Percentiles rank a stretch among this genome's conserved stretches.
Conservation (phyloP, 225 moss, liverwort and hornwort genomes). For the Pleurozium schreberi region DNA sequence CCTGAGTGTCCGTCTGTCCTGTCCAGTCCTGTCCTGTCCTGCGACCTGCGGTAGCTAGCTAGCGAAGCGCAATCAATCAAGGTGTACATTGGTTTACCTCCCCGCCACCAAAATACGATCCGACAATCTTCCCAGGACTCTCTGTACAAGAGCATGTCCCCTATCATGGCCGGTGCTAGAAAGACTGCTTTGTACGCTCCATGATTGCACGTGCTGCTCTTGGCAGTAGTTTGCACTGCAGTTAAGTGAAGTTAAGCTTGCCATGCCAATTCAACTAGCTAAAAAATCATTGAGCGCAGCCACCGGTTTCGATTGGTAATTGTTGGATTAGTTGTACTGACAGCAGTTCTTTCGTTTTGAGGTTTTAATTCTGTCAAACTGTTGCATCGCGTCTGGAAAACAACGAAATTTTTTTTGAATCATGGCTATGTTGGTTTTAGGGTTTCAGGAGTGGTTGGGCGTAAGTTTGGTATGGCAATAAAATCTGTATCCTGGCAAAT, state of each 20-base stretch:
- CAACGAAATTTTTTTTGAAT: neutral
- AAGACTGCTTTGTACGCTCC: slow-evolving; percentile 1
- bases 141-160: slow-evolving; percentile 14
- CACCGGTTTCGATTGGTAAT: neutral
- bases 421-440: neutral
- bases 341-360: neutral
- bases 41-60: too few relatives aligned
- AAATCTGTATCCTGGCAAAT: neutral
- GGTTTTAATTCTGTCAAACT: neutral
- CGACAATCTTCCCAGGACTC: slow-evolving; percentile 15
- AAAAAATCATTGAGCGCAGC: neutral
- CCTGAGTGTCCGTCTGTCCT: too few relatives aligned
- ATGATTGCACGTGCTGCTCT: neutral
- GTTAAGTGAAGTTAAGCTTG: neutral
- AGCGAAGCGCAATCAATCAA: too few relatives aligned
- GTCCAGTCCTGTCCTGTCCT: too few relatives aligned
- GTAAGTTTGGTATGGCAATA: neutral
- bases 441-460: neutral
- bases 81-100: neutral
- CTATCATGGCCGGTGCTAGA: neutral
- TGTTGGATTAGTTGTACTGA: too few relatives aligned
- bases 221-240: neutral
- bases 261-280: neutral
- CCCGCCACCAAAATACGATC: slow-evolving; percentile 11
- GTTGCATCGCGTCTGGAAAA: neutral